Conservation (phyloP, 2,329 filamentous ascomycete genomes). For the Coniochaeta ligniaria region DNA sequence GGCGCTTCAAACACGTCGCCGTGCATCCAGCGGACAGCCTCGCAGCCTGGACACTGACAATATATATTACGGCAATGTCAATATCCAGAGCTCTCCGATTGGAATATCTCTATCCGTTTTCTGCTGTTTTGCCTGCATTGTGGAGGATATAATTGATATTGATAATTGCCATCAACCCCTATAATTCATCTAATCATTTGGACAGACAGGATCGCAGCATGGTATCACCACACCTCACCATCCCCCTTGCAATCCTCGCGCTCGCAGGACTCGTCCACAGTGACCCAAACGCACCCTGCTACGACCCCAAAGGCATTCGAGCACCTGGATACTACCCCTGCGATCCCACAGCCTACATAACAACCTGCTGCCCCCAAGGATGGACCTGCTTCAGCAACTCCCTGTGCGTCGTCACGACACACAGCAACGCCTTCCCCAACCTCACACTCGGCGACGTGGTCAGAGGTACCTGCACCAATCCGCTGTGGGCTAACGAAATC, state of each 20-base stretch:
- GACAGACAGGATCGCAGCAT: no score
- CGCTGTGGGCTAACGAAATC: constrained; percentile 14
- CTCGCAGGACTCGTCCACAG: no score
- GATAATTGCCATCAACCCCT: no score
- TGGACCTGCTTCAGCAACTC: constrained; percentile 17
- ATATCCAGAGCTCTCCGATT: no score
- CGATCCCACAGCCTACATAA: constrained; percentile 9
- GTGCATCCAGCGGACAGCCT: background rate
- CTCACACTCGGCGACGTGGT: constrained; percentile 10
- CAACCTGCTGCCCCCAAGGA: constrained; percentile 15
- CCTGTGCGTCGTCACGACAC: constrained; percentile 14
- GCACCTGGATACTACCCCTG: constrained; percentile 15
- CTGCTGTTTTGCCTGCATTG: no score
- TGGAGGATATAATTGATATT: no score
- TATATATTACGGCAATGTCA: no score
- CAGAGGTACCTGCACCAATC: constrained; percentile 16
- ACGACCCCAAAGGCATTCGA: constrained; percentile 10
- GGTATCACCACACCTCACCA: no score
- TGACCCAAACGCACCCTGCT: constrained; percentile 18
- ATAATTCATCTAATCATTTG: no score
- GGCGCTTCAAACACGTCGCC: background rate
- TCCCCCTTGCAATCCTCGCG: no score
- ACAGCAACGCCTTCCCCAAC: constrained; percentile 10
- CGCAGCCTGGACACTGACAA: background rate
- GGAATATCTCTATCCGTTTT: no score